phyloP scores from a whole-genome alignment of 179 eudicot genomes.

The Vitellaria paradoxa region DNA sequence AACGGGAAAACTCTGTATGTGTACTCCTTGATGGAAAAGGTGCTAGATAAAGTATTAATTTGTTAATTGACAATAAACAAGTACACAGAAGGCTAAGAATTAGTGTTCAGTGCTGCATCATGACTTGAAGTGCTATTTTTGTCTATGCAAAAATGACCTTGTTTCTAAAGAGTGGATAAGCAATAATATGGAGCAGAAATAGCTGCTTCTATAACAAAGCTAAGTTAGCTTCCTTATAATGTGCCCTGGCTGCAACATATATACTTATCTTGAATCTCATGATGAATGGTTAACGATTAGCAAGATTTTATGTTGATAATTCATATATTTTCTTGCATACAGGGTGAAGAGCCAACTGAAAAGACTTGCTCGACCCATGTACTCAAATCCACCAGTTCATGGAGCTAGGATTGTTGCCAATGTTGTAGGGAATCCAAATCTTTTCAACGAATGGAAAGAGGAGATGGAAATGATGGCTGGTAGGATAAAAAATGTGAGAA shows the following conservation, averaged over 20 bases:
- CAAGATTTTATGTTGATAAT: not conserved
- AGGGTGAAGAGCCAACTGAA: slow-evolving; percentile 95
- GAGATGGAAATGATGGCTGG: slow-evolving; percentile 99
- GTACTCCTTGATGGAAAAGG: not conserved
- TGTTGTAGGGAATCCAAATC: slow-evolving; percentile 68
- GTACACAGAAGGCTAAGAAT: not conserved
- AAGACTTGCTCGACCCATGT: slow-evolving; percentile 93
- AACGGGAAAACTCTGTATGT: not conserved
- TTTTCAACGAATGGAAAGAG: slow-evolving; percentile 82
- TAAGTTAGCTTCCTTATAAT: not conserved
- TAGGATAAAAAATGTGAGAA: slow-evolving; percentile 77
- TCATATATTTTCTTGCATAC: slow-evolving; percentile 7
- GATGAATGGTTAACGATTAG: not conserved
- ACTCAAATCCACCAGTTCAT: slow-evolving; percentile 95
- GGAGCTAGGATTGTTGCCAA: slow-evolving; percentile 92
- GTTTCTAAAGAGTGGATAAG: not conserved
- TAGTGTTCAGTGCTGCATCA: not conserved
- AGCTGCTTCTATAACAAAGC: not conserved
- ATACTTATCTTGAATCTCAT: not conserved
- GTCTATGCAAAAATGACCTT: not conserved
- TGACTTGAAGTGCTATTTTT: not conserved
- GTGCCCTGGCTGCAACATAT: not conserved
- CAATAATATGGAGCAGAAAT: not conserved
- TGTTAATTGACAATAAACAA: not conserved
- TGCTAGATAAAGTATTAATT: not conserved